Evolutionary conservation across 768 basidiomycete genomes (phyloP).

Genomic region (Chalciporus chontae): DNA sequence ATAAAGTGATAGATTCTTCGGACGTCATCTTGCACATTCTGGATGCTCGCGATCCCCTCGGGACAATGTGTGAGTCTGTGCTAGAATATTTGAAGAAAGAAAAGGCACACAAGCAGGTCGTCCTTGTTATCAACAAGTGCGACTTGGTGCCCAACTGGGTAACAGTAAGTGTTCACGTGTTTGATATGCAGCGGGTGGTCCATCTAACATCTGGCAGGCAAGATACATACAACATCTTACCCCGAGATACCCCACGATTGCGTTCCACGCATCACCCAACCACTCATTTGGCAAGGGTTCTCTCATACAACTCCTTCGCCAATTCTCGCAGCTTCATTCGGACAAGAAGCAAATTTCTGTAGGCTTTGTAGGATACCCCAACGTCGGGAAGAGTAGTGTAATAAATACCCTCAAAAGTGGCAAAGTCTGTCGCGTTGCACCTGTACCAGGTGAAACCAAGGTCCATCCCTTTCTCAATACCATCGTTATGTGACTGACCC

Average conservation of each 20-base stretch:
- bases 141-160: constrained; percentile 99
- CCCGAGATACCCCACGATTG: constrained; percentile 91
- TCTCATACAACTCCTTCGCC: constrained; percentile 92
- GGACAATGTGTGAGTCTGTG: constrained; percentile 92
- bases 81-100: constrained; percentile 93
- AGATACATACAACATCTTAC: constrained; percentile 95
- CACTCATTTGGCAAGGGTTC: constrained; percentile 99
- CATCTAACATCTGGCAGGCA: constrained; percentile 48
- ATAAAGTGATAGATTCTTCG: constrained; percentile 99
- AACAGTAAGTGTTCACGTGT: constrained; percentile 58
- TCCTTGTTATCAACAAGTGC: constrained; percentile 96
- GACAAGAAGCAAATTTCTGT: constrained; percentile 99
- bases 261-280: constrained; percentile 98
- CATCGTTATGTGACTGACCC: background rate
- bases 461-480: constrained; percentile 19
- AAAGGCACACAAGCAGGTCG: constrained; percentile 95
- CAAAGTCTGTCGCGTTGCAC: constrained; percentile 96
- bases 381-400: constrained; percentile 95
- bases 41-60: constrained; percentile 93
- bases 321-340: constrained; percentile 94
- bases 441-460: constrained; percentile 97
- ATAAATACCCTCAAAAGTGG: constrained; percentile 99
- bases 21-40: constrained; percentile 94
- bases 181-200: background rate
- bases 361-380: constrained; percentile 97